phyloP scores from a whole-genome alignment of 257 asterid genomes.

The Lycium barbarum region DNA sequence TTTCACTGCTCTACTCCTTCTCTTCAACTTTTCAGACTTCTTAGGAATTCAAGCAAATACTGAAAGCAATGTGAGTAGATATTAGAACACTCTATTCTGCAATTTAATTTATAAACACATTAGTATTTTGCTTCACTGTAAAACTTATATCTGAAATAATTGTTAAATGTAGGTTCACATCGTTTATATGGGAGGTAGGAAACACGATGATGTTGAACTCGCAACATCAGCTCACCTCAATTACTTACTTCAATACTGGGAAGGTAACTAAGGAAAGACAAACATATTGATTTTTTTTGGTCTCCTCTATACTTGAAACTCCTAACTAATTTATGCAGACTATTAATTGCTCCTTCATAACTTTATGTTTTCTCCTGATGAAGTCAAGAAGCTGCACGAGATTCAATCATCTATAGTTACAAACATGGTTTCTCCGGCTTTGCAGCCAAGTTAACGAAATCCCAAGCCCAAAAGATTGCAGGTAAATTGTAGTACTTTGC shows the following conservation, averaged over 20 bases:
- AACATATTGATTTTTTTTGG: not conserved
- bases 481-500: constrained; percentile 31
- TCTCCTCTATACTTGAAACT: not conserved
- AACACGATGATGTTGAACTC: constrained; percentile 47
- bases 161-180: constrained; percentile 28
- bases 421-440: constrained; percentile 65
- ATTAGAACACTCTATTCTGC: too few relatives aligned
- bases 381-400: constrained; percentile 50
- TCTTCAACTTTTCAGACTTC: not conserved
- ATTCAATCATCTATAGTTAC: constrained; percentile 61
- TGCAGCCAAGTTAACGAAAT: constrained; percentile 56
- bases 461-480: constrained; percentile 47
- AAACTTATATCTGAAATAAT: too few relatives aligned
- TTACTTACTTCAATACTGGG: constrained; percentile 46
- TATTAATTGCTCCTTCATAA: not conserved
- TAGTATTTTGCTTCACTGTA: too few relatives aligned
- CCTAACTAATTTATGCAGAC: not conserved
- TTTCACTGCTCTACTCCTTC: not conserved
- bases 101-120: too few relatives aligned
- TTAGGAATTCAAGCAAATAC: not conserved
- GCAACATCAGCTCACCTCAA: constrained; percentile 49
- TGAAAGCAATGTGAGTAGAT: not conserved
- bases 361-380: constrained; percentile 23
- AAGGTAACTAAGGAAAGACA: constrained; percentile 39
- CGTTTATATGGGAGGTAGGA: constrained; percentile 56